Conservation (phyloP, 805 yeast species). For the Torulaspora quercuum region DNA sequence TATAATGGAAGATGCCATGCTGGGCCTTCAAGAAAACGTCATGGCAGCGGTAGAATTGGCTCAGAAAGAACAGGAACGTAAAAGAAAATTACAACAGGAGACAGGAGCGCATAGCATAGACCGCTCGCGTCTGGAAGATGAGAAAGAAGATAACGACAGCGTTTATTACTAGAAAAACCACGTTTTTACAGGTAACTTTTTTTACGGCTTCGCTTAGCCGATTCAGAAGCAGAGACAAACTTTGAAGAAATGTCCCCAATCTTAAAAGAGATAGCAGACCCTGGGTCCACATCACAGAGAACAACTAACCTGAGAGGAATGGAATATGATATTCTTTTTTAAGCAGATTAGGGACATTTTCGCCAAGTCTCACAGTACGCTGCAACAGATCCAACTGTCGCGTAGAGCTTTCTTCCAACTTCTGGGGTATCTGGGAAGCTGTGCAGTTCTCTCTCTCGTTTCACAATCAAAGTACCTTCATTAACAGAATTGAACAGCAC, state of each 20-base stretch:
- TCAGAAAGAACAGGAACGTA: conserved; percentile 17
- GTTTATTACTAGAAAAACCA: conserved; percentile 6
- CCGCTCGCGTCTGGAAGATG: conserved; percentile 2
- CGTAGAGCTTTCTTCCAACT: conserved; percentile 37
- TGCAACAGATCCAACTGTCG: conserved; percentile 32
- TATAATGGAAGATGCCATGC: conserved; percentile 27
- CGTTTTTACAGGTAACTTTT: no score
- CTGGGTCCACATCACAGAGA: not conserved
- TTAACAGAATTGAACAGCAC: conserved; percentile 1
- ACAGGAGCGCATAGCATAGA: not conserved
- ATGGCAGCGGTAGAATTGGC: conserved; percentile 31
- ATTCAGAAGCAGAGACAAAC: no score
- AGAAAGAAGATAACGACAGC: conserved; percentile 6
- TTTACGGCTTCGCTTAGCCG: no score
- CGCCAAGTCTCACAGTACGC: conserved; percentile 30
- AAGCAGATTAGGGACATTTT: conserved; percentile 36
- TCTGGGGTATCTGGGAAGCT: conserved; percentile 35
- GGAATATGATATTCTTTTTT: conserved; percentile 27
- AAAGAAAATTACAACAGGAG: not conserved
- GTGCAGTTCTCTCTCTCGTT: conserved; percentile 33
- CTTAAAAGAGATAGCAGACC: no score
- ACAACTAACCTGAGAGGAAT: not conserved
- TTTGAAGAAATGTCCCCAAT: no score
- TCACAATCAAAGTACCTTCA: conserved; percentile 27
- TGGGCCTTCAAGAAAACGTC: conserved; percentile 30